phyloP scores from a whole-genome alignment of 768 basidiomycete species.

The Tricholoma flavovirens region DNA sequence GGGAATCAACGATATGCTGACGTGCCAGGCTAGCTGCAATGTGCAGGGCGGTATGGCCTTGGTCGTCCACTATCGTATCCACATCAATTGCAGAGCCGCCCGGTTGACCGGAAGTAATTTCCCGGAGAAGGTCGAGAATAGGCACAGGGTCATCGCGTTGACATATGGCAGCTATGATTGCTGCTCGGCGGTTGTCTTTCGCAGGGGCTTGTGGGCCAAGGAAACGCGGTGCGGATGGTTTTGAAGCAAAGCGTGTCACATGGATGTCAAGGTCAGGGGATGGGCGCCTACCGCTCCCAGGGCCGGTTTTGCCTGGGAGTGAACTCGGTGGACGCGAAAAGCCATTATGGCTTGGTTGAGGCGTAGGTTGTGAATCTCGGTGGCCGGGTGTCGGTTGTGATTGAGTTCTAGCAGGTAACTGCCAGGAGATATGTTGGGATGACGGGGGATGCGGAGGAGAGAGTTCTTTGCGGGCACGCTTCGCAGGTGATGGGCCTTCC shows the following conservation, averaged over 20 bases:
- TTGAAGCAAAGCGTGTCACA: slow-evolving; percentile 61
- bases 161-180: slow-evolving; percentile 61
- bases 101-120: slow-evolving; percentile 41
- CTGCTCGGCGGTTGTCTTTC: slow-evolving; percentile 51
- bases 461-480: slow-evolving; percentile 59
- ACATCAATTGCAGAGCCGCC: slow-evolving; percentile 44
- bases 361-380: slow-evolving; percentile 18
- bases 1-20: slow-evolving; percentile 55
- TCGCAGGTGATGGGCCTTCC: slow-evolving; percentile 64
- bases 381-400: slow-evolving; percentile 24
- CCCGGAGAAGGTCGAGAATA: slow-evolving; percentile 61
- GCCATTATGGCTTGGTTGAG: slow-evolving; percentile 36
- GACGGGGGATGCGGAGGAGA: slow-evolving; percentile 27
- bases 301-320: slow-evolving; percentile 35
- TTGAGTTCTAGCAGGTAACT: slow-evolving; percentile 25
- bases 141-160: slow-evolving; percentile 61
- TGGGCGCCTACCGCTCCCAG: slow-evolving; percentile 21
- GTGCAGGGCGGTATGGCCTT: slow-evolving; percentile 92
- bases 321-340: slow-evolving; percentile 43
- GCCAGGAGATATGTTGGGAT: slow-evolving; percentile 29
- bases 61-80: slow-evolving; percentile 87
- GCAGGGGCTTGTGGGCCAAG: slow-evolving; percentile 50
- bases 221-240: slow-evolving; percentile 46
- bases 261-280: slow-evolving; percentile 39
- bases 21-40: slow-evolving; percentile 85